Evolutionary conservation across 495 filamentous ascomycete species (phyloP).

Genomic region (Aspergillus sclerotioniger): DNA sequence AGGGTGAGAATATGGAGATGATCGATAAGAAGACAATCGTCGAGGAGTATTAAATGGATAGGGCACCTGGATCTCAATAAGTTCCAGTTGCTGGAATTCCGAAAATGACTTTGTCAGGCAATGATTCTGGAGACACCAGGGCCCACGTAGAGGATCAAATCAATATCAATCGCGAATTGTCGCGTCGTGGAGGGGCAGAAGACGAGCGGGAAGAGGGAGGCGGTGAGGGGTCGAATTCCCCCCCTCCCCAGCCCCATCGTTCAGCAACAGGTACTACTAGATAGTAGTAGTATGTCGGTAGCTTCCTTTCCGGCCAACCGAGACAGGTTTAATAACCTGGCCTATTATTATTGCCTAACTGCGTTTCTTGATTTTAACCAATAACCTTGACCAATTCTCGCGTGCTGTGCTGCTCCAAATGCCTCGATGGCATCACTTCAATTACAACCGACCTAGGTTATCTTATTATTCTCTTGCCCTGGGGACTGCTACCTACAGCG

Average conservation of each 20-base stretch:
- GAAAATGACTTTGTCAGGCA: neutral
- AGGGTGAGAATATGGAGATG: conserved; percentile 11
- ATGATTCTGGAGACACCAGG: neutral
- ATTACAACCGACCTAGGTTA: neutral
- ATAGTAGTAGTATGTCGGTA: too few relatives aligned
- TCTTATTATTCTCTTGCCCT: neutral
- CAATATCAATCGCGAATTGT: conserved; percentile 3
- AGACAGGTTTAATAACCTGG: neutral
- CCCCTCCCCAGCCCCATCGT: neutral
- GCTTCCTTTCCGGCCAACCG: neutral
- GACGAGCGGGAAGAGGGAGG: conserved; percentile 9
- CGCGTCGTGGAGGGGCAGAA: conserved; percentile 7
- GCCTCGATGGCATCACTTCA: too few relatives aligned
- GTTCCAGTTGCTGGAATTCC: neutral
- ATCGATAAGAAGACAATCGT: conserved; percentile 17
- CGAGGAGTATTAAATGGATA: neutral
- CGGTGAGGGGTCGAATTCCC: conserved; percentile 2
- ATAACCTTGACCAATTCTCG: too few relatives aligned
- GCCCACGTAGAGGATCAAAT: neutral
- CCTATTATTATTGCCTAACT: too few relatives aligned
- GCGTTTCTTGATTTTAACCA: too few relatives aligned
- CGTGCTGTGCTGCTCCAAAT: too few relatives aligned
- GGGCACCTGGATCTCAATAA: neutral
- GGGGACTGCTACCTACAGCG: neutral
- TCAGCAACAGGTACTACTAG: neutral